Evolutionary conservation across 306 rosid species (phyloP), one percentile per base, ranked within the genome.

Genomic region (Psophocarpus tetragonolobus): DNA sequence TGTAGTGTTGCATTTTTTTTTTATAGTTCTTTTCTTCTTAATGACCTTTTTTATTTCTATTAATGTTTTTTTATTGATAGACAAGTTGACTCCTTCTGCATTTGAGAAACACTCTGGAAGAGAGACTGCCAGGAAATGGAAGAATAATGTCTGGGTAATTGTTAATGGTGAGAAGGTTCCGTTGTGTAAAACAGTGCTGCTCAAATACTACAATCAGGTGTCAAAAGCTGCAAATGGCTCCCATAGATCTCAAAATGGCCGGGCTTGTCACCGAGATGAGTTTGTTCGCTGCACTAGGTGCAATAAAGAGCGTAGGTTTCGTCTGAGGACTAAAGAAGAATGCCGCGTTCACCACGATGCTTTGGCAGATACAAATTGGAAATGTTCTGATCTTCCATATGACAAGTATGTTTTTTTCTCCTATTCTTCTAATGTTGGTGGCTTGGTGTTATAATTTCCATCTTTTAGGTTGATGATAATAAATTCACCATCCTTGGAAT

Each of bases 61-160:
- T 27, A 39, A 7, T 64, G 64, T 27, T 77, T 71, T 72, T 83
- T 44, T 41, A 56, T 76, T 73, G 78, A 60, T 66, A 94, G 98
- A 83, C 68, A 94, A 91, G 84, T 47, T 94, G 93, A 85, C 88
- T 76, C 98, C 98, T 32, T 87, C 98, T 68, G 92, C 97, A 77
- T 94, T 94, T 89, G 98, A 94, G 85, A 94, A 94, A 76, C 98
- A 94, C 85, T 94, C 98, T 57, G 98, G 98, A 82, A 88, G 97
- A 83, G 98, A 94, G 82, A 88, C 97, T 2, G 94, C 97, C 24
- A 87, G 97, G 87, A 94, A 94, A 89, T 94, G 98, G 98, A 94
- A 94, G 89, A 94, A 94, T 63, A 94, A 94, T 81, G 76, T 92
- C 8, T 94, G 98, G 98, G 95, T 94, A 23, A 94, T 94, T 71